Evolutionary conservation across 2,329 filamentous ascomycete genomes (phyloP).

Genomic region (Claviceps quebecensis): DNA sequence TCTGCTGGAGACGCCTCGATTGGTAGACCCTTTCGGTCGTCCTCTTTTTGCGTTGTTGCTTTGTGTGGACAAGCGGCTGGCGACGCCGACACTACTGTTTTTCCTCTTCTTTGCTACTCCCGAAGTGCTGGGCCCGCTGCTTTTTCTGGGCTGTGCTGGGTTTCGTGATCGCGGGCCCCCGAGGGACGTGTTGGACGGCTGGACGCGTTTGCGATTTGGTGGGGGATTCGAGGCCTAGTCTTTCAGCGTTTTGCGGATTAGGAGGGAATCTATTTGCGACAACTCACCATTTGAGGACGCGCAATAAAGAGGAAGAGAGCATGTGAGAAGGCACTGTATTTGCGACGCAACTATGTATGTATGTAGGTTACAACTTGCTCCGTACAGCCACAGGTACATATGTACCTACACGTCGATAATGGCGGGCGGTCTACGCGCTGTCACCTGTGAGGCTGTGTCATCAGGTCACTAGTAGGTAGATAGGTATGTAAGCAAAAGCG

Average conservation of each 20-base stretch:
- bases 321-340: not conserved
- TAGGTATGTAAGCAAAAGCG: too few species aligned
- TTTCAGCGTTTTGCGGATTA: not conserved
- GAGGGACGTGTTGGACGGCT: slow-evolving; percentile 1
- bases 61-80: slow-evolving; percentile 15
- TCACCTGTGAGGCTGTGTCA: not conserved
- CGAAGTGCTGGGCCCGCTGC: not conserved
- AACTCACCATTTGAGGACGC: not conserved
- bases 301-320: not conserved
- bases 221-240: slow-evolving; percentile 11
- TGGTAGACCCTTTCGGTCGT: not conserved
- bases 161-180: not conserved
- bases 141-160: not conserved
- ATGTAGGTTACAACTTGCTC: not conserved
- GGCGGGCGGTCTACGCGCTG: not conserved
- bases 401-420: not conserved
- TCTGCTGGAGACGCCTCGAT: not conserved
- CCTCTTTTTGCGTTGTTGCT: not conserved
- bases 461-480: not conserved
- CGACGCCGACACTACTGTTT: not conserved
- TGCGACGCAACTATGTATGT: not conserved
- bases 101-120: not conserved
- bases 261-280: not conserved
- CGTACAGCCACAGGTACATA: too few species aligned
- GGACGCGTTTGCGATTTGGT: slow-evolving; percentile 28